These are phyloP conservation scores for Ceratobasidium sp. DNA, from an alignment of 1,284 basidiomycete genomes.

Conservation along the genomic window DNA sequence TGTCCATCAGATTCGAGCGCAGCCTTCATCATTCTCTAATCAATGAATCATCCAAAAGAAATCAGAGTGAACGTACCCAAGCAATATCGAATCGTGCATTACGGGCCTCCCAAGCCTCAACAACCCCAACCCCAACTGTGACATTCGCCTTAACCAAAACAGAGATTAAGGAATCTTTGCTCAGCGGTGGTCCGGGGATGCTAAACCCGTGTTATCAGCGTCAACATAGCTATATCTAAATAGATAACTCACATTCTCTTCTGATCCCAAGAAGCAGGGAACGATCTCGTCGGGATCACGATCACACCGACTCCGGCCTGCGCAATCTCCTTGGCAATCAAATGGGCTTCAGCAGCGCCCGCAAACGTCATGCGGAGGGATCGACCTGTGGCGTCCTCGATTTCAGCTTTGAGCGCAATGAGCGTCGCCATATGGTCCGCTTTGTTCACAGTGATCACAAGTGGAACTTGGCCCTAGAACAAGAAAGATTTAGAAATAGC, in stretches of 20 bases:
- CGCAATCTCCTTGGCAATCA: constrained; percentile 77
- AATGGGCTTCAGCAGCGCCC: constrained; percentile 77
- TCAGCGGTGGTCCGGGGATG: constrained; percentile 77
- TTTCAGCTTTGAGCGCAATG: constrained; percentile 71
- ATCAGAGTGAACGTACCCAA: constrained; percentile 58
- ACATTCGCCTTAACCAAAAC: constrained; percentile 71
- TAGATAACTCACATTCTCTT: constrained; percentile 60
- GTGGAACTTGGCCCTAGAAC: constrained; percentile 60
- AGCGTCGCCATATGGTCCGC: constrained; percentile 80
- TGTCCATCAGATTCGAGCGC: constrained; percentile 55
- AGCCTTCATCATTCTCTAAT: too few species aligned
- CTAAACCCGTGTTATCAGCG: too few species aligned
- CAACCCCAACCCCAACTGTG: constrained; percentile 74
- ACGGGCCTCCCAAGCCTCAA: constrained; percentile 66
- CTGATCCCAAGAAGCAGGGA: constrained; percentile 72
- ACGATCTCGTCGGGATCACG: constrained; percentile 66
- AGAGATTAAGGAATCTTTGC: constrained; percentile 67
- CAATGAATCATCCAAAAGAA: not conserved
- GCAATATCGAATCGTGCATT: constrained; percentile 74
- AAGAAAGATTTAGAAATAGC: constrained; percentile 19
- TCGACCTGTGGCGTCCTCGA: constrained; percentile 66
- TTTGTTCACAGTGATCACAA: constrained; percentile 73
- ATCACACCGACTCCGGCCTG: constrained; percentile 72
- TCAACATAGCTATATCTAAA: too few species aligned
- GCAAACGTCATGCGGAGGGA: constrained; percentile 59